These are phyloP conservation scores for Starmerella ratchasimensis DNA, from an alignment of 805 yeast genomes.

Conservation along the genomic window DNA sequence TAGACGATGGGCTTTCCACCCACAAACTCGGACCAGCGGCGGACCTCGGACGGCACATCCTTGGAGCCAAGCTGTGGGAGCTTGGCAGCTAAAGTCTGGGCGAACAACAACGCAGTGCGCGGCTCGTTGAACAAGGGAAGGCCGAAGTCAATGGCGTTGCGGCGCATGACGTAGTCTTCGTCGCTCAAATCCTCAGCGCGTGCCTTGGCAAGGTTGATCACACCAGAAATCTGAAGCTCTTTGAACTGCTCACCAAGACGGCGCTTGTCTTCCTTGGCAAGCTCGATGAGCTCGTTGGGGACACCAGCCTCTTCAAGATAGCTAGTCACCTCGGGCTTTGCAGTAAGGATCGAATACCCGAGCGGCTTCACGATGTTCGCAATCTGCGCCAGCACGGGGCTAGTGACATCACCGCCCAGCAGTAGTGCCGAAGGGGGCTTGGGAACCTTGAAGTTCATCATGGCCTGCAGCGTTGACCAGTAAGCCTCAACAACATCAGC, in stretches of 20 bases:
- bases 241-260: constrained; percentile 88
- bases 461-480: constrained; percentile 94
- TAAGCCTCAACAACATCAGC: constrained; percentile 73
- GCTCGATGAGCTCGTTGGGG: constrained; percentile 55
- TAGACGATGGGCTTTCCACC: constrained; percentile 82
- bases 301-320: constrained; percentile 40
- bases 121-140: constrained; percentile 96
- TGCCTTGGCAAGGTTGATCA: constrained; percentile 79
- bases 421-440: constrained; percentile 77
- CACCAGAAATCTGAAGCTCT: constrained; percentile 68
- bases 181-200: constrained; percentile 78
- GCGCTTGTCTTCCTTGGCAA: constrained; percentile 89
- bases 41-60: constrained; percentile 69
- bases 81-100: constrained; percentile 64
- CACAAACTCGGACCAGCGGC: constrained; percentile 92
- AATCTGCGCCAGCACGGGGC: constrained; percentile 57
- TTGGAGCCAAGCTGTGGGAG: constrained; percentile 40
- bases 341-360: constrained; percentile 72
- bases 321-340: constrained; percentile 55
- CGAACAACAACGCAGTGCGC: constrained; percentile 75
- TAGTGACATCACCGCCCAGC: constrained; percentile 84
- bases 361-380: constrained; percentile 54
- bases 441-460: constrained; percentile 94
- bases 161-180: constrained; percentile 93
- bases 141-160: constrained; percentile 97